Evolutionary conservation across 768 basidiomycete genomes (phyloP), one percentile per base, ranked within the genome.

Genomic region (Mycena polygramma): DNA sequence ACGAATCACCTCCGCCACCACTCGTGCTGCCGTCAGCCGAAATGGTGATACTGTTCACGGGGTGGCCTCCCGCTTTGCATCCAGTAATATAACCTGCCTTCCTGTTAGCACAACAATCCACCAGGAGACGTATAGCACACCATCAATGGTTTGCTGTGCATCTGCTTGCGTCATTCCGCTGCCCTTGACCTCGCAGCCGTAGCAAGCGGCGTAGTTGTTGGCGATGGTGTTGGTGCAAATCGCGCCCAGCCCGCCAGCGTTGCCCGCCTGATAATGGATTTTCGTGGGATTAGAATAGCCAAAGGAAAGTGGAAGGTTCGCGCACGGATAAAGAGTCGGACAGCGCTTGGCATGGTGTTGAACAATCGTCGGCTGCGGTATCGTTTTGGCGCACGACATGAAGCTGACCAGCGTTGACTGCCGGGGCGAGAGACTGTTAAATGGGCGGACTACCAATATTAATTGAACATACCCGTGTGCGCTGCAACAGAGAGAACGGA

Each of bases 401-500:
- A 43, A 58, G 6, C 3, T 19, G 37, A 7, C 48, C 20, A 30
- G 54, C 13, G 30, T 17, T 55, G 8, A 17, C 36, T 45, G 19
- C 14, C 19, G 10, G 22, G 20, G 19, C n/a, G 4, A 35, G 9
- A 37, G n/a, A n/a, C 17, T 24, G 14, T 39, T 2, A 13, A 22
- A 26, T 26, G 37, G 24, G 26, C 52, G 52, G 52, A n/a, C 7
- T 13, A 2, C 4, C 2, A 13, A 11, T 2, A 55, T 19, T 20
- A 15, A 24, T 20, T 30, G 14, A 24, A 66, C 57, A 6, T 60
- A 53, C 58, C 46, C 48, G 55, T 22, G 43, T 51, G 57, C 57
- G 66, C 58, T 39, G 57, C 66, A 60, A 58, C 58, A 11, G 58
- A 58, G 49, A 67, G 49, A 36, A 67, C 43, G 24, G 57, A 26